Evolutionary conservation across 2,329 filamentous ascomycete species (phyloP).

Genomic region (Epicoccum nigrum): DNA sequence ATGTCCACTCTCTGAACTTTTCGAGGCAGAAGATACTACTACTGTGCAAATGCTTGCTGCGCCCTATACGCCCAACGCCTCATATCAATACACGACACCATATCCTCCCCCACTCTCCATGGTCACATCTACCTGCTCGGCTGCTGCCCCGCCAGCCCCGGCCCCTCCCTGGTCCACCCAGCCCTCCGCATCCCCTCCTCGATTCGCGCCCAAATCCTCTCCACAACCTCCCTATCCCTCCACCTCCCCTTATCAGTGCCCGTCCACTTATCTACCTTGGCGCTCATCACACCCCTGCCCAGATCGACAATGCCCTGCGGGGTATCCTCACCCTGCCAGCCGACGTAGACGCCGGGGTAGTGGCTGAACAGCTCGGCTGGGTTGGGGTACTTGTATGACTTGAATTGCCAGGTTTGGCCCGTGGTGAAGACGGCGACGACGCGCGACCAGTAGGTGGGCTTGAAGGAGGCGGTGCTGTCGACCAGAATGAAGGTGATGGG

Average conservation of each 20-base stretch:
- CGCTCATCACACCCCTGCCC: conserved; percentile 81
- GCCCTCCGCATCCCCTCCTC: conserved; percentile 85
- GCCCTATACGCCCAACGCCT: conserved; percentile 14
- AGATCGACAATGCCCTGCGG: conserved; percentile 81
- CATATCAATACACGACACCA: background rate
- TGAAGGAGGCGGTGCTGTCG: conserved; percentile 91
- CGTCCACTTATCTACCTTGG: conserved; percentile 83
- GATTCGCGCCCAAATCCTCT: conserved; percentile 88
- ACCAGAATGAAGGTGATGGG: conserved; percentile 94
- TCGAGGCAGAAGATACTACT: too few relatives aligned
- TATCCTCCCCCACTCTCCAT: too few relatives aligned
- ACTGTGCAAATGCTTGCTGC: conserved; percentile 12
- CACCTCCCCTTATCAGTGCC: conserved; percentile 63
- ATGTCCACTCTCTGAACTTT: too few relatives aligned
- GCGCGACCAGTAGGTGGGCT: conserved; percentile 95
- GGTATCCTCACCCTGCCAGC: conserved; percentile 83
- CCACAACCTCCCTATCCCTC: conserved; percentile 90
- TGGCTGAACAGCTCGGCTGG: conserved; percentile 89
- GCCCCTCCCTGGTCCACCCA: conserved; percentile 80
- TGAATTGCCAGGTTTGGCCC: conserved; percentile 98
- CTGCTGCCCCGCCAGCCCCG: conserved; percentile 47
- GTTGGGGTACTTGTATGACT: conserved; percentile 94
- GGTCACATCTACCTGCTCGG: conserved; percentile 18
- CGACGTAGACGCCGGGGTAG: conserved; percentile 84
- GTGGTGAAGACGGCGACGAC: conserved; percentile 98